A percentile compares a stretch with the other conserved stretches of the same genome.
Evolutionary conservation across 495 filamentous ascomycete species (phyloP).

Genomic region (Bacidia rubella): DNA sequence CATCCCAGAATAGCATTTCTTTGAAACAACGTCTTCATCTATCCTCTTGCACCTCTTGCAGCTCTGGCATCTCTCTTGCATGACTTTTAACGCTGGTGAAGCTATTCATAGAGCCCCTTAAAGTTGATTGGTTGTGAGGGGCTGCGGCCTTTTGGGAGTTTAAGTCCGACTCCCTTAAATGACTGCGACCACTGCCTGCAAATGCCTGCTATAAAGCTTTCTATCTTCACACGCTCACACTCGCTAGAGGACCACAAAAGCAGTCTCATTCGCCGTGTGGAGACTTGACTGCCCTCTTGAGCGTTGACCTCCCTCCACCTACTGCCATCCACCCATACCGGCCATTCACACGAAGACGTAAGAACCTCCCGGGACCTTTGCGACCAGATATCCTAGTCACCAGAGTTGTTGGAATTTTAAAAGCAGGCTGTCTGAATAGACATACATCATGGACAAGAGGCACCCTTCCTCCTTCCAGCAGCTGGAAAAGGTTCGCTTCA

Average conservation of each 20-base stretch:
- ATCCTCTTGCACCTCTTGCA: too few relatives aligned
- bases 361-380: too few relatives aligned
- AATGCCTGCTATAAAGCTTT: background rate
- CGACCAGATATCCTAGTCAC: too few relatives aligned
- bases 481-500: constrained; percentile 60
- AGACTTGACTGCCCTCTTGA: too few relatives aligned
- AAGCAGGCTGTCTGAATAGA: too few relatives aligned
- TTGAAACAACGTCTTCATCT: too few relatives aligned
- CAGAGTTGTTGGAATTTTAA: too few relatives aligned
- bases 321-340: too few relatives aligned
- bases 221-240: background rate
- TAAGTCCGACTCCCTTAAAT: background rate
- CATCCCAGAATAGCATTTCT: background rate
- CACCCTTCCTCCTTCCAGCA: constrained; percentile 95
- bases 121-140: background rate
- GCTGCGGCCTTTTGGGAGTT: background rate
- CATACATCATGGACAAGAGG: constrained; percentile 61
- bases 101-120: background rate
- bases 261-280: too few relatives aligned
- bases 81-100: background rate
- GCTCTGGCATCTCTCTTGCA: too few relatives aligned
- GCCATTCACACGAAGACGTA: too few relatives aligned
- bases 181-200: background rate
- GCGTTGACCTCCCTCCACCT: too few relatives aligned
- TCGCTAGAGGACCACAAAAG: background rate